These are phyloP conservation scores for Arxiozyma heterogenica DNA, from an alignment of 1,139 yeast genomes.

Conservation along the genomic window DNA sequence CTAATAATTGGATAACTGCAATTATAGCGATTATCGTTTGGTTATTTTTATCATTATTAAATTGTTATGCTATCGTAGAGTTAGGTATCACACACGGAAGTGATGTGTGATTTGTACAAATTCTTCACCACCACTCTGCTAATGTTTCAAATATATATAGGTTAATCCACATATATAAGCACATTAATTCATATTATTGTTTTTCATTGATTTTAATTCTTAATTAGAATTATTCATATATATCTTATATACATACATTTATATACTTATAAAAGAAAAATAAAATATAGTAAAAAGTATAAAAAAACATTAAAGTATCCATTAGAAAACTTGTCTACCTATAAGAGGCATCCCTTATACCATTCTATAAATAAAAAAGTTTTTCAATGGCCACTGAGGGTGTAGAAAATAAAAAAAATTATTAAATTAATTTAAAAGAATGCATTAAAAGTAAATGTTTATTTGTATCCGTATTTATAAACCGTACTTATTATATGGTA, in stretches of 20 bases:
- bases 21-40: conserved; percentile 43
- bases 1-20: conserved; percentile 54
- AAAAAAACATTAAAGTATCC: no score
- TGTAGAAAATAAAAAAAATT: no score
- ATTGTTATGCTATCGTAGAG: conserved; percentile 62
- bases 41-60: conserved; percentile 56
- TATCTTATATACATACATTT: not conserved
- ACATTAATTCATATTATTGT: not conserved
- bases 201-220: not conserved
- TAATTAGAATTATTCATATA: not conserved
- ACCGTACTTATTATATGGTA: conserved; percentile 1
- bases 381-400: no score
- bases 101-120: conserved; percentile 8
- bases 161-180: no score
- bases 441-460: not conserved
- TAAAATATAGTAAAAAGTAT: no score
- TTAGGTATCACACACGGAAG: conserved; percentile 25
- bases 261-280: not conserved
- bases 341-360: no score
- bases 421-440: not conserved
- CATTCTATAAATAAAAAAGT: no score
- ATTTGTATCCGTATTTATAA: not conserved
- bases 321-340: no score
- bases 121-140: not conserved
- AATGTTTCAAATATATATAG: no score